Evolutionary conservation across 371 early-diverging fungal genomes (phyloP), one percentile per base, ranked within the genome.

Genomic region (Mucor sp.): DNA sequence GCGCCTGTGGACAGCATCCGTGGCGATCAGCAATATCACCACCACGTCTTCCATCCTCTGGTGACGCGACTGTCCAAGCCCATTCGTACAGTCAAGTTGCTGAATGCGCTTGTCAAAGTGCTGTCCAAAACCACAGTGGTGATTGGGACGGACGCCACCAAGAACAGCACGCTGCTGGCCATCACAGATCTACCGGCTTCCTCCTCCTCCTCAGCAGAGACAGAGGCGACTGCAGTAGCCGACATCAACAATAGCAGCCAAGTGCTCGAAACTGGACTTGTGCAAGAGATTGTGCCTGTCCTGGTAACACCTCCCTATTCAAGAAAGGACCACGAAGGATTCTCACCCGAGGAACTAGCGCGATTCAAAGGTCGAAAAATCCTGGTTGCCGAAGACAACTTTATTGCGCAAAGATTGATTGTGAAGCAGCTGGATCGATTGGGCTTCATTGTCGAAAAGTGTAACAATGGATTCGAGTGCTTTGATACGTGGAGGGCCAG

Each of bases 61-160:
- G 62, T 86, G 0, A 77, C 81, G 6, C 70, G 84, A 21, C 67
- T 87, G 58, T 81, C 85, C n/a, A 87, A 85, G 32, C 87, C 87
- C 6, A 76, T 85, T 28, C 76, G 87, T 3, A 74, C 80, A 1
- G 63, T 82, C 19, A 85, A 83, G 53, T 53, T 87, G 1, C 60
- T 87, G 9, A 80, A 74, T 17, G 71, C 75, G 1, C 59, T 82
- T 35, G 53, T 69, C 4, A 61, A 56, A 8, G 25, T 65, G 4
- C 35, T 69, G 3, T 48, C 65, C 14, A 48, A 58, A 27, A n/a
- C 60, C 33, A 14, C 21, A 12, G n/a, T 30, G 12, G 23, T 17
- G 12, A 15, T 37, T 35, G 17, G 15, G 11, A n/a, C 23, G 12
- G 6, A 56, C 15, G 4, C n/a, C 9, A 21, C 15, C 4, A 3